Base-by-base conservation (phyloP, 805 yeast species). In the Candida ponderosae region DNA sequence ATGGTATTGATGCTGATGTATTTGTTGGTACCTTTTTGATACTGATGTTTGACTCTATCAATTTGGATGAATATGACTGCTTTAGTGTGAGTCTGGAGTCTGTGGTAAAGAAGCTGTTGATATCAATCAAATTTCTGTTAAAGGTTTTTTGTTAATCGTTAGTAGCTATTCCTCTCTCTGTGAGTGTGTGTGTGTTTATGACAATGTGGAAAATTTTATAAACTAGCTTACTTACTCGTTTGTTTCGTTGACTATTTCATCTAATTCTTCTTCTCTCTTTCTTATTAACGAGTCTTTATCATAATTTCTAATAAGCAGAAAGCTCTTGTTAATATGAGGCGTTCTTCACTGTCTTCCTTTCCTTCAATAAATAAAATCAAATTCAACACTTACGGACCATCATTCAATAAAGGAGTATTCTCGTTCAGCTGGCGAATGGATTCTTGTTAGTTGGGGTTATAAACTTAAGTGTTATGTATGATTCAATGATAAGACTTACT, bases 231-330 rank as follows among this genome's bases (percentile, higher is more conserved):
- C 42, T 35, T 28, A 40, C 43, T 54, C 57, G 30, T 47, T 53
- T 4, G 59, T 53, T 23, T 69, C 74, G 43, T 65, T 65, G 33
- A 71, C 77, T 14, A 71, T 70, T 19, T 53, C 50, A 38, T 65
- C 65, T 32, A 71, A 53, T 42, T 71, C 75, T 33, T 62, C 66
- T 42, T 71, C 74, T 42, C 77, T 54, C 37, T 60, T 41, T 32
- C 45, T 39, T 17, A 51, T 27, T 5, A 36, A 26, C 1, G 51
- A 47, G 5, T 44, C 46, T 32, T 44, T 52, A 32, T 51, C 56
- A 21, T 47, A 47, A 34, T 46, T 43, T n/a, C 42, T 42, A 24
- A 32, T 16, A 23, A 16, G 10, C 11, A 15, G 32, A 10, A 19
- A 13, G 9, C 10, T 11, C 10, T 29, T 10, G 40, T 45, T 39